phyloP scores from a whole-genome alignment of 306 rosid species.

The Citrullus mucosospermus region DNA sequence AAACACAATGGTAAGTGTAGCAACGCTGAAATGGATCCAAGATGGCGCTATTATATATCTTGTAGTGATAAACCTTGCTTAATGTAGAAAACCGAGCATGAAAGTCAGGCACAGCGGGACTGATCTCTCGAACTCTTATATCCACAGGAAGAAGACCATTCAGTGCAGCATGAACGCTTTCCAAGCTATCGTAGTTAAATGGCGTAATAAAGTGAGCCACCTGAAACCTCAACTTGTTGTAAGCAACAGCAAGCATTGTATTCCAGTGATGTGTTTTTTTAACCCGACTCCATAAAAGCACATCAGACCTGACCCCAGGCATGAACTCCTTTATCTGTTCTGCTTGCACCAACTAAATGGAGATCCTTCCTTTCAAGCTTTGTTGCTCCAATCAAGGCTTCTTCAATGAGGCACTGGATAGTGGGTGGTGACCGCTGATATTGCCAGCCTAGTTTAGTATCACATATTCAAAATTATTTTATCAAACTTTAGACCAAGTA shows the following conservation, averaged over 20 bases:
- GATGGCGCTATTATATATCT: conserved; percentile 61
- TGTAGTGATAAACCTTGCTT: conserved; percentile 89
- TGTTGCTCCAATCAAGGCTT: conserved; percentile 50
- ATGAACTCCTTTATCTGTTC: conserved; percentile 89
- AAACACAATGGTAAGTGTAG: conserved; percentile 56
- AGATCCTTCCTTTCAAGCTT: conserved; percentile 75
- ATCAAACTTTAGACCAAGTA: background rate
- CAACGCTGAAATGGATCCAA: conserved; percentile 78
- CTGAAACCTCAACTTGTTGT: conserved; percentile 36
- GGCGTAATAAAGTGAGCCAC: conserved; percentile 89
- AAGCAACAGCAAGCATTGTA: conserved; percentile 11
- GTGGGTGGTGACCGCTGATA: conserved; percentile 91
- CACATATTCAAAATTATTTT: background rate
- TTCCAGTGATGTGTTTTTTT: background rate
- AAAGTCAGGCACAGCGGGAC: conserved; percentile 68
- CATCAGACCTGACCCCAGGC: conserved; percentile 92
- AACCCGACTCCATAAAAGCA: conserved; percentile 9
- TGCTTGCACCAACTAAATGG: conserved; percentile 67
- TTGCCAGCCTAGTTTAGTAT: conserved; percentile 68
- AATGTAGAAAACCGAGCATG: conserved; percentile 83
- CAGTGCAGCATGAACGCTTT: conserved; percentile 51
- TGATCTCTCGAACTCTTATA: conserved; percentile 72
- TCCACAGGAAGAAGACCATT: conserved; percentile 84
- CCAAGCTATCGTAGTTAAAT: conserved; percentile 61
- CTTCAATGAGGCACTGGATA: conserved; percentile 59